These are phyloP conservation scores for Lactarius hatsudake DNA, from an alignment of 768 basidiomycete species.

Conservation along the genomic window DNA sequence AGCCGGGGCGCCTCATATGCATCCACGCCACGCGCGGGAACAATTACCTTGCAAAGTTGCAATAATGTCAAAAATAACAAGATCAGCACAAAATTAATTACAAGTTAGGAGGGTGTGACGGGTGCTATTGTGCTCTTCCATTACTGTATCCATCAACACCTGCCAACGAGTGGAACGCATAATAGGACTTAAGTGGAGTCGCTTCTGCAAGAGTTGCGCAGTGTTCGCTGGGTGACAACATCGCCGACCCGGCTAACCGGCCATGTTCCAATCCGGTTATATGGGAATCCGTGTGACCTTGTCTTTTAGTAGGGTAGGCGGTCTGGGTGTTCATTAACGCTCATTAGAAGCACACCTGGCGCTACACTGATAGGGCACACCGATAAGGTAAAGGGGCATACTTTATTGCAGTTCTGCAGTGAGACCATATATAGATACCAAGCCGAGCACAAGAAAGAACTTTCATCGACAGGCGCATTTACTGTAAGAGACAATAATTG, in stretches of 20 bases:
- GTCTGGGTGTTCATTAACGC: no score
- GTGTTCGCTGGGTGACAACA: not conserved
- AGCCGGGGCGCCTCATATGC: not conserved
- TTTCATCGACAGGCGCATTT: slow-evolving; percentile 16
- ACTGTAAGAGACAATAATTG: slow-evolving; percentile 14
- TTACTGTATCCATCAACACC: not conserved
- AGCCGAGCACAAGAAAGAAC: slow-evolving; percentile 4
- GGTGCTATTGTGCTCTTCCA: not conserved
- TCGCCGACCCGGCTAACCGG: not conserved
- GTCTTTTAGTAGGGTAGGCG: no score
- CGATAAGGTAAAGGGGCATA: not conserved
- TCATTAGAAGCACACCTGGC: no score
- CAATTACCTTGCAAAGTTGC: not conserved
- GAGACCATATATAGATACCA: slow-evolving; percentile 16
- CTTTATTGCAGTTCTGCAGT: not conserved
- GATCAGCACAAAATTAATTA: not conserved
- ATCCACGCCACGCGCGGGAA: no score
- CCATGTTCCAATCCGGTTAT: not conserved
- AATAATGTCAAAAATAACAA: not conserved
- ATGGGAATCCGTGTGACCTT: not conserved
- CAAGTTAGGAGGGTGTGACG: not conserved
- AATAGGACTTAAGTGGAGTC: not conserved
- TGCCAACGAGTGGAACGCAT: not conserved
- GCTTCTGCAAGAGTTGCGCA: not conserved
- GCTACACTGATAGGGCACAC: not conserved